A percentile compares a stretch with the other conserved stretches of the same genome.
Conservation (phyloP, 139 green algal genomes). For the Zygnema circumcarinatum region DNA sequence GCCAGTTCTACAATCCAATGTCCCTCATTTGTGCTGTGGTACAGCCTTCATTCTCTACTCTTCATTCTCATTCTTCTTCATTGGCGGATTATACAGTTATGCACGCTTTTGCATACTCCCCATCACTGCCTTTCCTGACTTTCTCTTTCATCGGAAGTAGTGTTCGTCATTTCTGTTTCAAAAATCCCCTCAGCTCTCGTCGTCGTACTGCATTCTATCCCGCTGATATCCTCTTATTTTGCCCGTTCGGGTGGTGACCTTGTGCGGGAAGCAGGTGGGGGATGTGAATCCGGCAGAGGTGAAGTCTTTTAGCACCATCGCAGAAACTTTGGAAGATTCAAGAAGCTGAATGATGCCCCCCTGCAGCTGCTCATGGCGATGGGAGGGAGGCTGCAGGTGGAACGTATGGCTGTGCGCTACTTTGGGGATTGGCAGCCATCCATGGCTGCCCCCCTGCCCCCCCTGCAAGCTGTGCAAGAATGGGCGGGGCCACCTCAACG, state of each 20-base stretch:
- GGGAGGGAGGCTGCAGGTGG: too few species aligned
- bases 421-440: constrained; percentile 79
- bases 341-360: too few species aligned
- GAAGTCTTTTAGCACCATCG: too few species aligned
- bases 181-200: neutral
- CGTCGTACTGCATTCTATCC: neutral
- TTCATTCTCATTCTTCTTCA: too few species aligned
- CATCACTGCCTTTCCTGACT: neutral
- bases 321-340: too few species aligned
- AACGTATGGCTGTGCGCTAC: constrained; percentile 72
- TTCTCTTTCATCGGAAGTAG: neutral
- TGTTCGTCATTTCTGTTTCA: neutral
- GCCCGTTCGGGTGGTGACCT: too few species aligned
- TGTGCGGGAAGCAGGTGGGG: too few species aligned
- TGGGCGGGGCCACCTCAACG: too few species aligned
- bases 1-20: constrained; percentile 72
- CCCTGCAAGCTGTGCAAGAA: neutral
- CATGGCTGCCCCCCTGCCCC: constrained; percentile 6
- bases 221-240: too few species aligned
- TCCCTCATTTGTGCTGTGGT: constrained; percentile 75
- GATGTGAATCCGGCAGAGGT: neutral
- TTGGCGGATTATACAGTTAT: too few species aligned
- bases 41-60: constrained; percentile 55
- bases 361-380: too few species aligned
- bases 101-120: too few species aligned